Percentiles rank a stretch among this genome's conserved stretches.
Evolutionary conservation across 768 basidiomycete genomes (phyloP).

Genomic region (Rhodocollybia butyracea): DNA sequence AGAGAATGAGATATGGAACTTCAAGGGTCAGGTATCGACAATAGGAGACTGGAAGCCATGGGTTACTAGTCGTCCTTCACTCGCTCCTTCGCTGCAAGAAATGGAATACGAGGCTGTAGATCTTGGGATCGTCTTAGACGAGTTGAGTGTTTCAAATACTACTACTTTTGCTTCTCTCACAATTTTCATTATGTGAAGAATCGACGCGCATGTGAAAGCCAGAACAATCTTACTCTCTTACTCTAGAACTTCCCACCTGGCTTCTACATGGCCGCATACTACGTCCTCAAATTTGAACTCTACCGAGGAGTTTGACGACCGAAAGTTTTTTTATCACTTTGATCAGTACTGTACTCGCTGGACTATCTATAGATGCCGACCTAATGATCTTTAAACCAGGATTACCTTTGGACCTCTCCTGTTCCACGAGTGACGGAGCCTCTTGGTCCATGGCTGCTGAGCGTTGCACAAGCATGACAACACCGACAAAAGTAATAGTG

Average conservation of each 20-base stretch:
- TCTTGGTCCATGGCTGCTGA: too few species aligned
- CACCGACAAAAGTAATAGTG: too few species aligned
- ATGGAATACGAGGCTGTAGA: slow-evolving; percentile 78
- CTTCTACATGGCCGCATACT: too few species aligned
- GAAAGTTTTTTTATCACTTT: slow-evolving; percentile 4
- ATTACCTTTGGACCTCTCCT: too few species aligned
- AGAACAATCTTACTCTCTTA: slow-evolving; percentile 52
- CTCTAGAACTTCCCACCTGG: too few species aligned
- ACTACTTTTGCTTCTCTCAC: background rate
- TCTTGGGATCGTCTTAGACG: slow-evolving; percentile 75
- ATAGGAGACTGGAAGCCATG: slow-evolving; percentile 62
- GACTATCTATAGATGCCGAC: background rate
- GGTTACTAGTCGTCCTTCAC: slow-evolving; percentile 84
- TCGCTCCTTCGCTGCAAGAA: slow-evolving; percentile 64
- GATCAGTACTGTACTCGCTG: background rate
- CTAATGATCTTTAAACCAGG: slow-evolving; percentile 6
- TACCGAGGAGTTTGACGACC: slow-evolving; percentile 14
- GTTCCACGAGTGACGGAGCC: too few species aligned
- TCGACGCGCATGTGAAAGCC: slow-evolving; percentile 51
- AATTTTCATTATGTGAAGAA: slow-evolving; percentile 30
- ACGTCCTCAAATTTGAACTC: slow-evolving; percentile 15
- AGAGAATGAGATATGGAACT: slow-evolving; percentile 75
- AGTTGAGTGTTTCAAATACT: slow-evolving; percentile 38
- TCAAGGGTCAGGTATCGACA: slow-evolving; percentile 35
- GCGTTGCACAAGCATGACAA: too few species aligned